Evolutionary conservation across 2,329 filamentous ascomycete species (phyloP).

Genomic region (Venturia aucupariae): DNA sequence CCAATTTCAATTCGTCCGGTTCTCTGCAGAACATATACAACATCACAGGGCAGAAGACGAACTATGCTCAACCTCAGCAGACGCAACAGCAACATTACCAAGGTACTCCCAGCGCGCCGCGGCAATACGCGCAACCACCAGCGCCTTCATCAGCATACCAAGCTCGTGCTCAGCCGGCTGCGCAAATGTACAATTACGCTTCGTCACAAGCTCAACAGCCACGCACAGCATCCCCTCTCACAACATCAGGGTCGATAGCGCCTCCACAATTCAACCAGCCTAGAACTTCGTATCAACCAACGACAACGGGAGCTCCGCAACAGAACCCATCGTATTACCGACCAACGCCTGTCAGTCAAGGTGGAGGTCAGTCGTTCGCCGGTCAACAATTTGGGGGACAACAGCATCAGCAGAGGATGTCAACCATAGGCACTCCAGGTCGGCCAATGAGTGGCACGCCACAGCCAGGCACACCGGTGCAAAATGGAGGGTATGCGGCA

Average conservation of each 20-base stretch:
- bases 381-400: not conserved
- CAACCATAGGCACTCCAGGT: not conserved
- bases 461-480: not conserved
- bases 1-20: not conserved
- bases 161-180: not conserved
- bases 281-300: not conserved
- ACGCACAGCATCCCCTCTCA: not conserved
- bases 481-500: not conserved
- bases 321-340: constrained; percentile 8
- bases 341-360: not conserved
- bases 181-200: constrained; percentile 10
- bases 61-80: not conserved
- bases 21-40: constrained; percentile 7
- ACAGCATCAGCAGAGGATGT: not conserved
- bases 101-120: not conserved
- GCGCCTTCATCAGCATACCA: constrained; percentile 2
- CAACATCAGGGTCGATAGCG: not conserved
- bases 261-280: not conserved
- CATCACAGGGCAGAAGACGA: constrained; percentile 8
- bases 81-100: constrained; percentile 7
- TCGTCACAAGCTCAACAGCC: constrained; percentile 1
- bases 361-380: not conserved
- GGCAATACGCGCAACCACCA: not conserved
- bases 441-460: not conserved
- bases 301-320: not conserved